phyloP scores from a whole-genome alignment of 2,329 filamentous ascomycete genomes.

The Exophiala sp. region DNA sequence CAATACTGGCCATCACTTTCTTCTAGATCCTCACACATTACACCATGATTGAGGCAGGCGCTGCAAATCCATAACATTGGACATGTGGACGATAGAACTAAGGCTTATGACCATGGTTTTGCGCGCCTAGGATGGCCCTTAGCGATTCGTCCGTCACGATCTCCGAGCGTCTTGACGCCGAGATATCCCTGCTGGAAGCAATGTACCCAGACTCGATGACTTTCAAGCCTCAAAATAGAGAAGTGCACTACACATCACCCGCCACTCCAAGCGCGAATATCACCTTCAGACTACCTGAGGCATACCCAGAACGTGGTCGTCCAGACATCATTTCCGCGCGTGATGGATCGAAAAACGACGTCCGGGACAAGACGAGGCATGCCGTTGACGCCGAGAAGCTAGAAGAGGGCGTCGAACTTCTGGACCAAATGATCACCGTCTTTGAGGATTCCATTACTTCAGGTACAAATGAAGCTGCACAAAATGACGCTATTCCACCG shows the following conservation, averaged over 20 bases:
- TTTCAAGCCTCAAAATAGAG: conserved; percentile 13
- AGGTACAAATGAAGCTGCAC: not conserved
- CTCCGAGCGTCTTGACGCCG: conserved; percentile 18
- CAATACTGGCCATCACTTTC: no score
- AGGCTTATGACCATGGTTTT: no score
- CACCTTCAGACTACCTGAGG: conserved; percentile 16
- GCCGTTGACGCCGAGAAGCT: conserved; percentile 3
- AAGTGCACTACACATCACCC: conserved; percentile 16
- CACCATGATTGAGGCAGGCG: no score
- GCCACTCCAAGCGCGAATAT: no score
- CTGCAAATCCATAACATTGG: no score
- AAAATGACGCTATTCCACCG: not conserved
- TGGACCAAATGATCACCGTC: conserved; percentile 17
- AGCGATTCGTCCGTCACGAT: not conserved
- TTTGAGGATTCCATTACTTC: conserved; percentile 17
- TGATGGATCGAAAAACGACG: conserved; percentile 13
- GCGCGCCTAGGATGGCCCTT: no score
- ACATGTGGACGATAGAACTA: no score
- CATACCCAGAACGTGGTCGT: conserved; percentile 12
- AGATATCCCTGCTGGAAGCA: conserved; percentile 22
- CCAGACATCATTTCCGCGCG: conserved; percentile 20
- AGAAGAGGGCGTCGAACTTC: conserved; percentile 15
- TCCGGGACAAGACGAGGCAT: conserved; percentile 10
- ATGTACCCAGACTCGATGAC: conserved; percentile 21
- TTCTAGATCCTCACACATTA: no score